Conservation (phyloP, 2,329 filamentous ascomycete genomes). For the Leptosphaerulina australis region DNA sequence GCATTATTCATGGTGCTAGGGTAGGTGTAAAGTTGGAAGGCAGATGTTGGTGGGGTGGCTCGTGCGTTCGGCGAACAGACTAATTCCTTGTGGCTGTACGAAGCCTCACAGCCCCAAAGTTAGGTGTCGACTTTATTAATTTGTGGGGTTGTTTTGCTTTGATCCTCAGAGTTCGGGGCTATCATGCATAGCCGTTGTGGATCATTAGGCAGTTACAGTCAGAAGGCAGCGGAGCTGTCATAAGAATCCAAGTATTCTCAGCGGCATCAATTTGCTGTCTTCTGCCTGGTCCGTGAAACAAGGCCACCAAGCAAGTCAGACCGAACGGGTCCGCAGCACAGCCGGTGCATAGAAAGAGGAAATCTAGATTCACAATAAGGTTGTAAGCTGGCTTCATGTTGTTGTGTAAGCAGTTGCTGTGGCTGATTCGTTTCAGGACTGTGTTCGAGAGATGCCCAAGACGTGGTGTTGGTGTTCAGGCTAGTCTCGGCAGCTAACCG, state of each 20-base stretch:
- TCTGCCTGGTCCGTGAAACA: constrained; percentile 3
- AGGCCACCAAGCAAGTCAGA: background rate
- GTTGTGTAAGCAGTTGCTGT: constrained; percentile 1
- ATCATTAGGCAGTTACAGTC: background rate
- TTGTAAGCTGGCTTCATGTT: constrained; percentile 8
- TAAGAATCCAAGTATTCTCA: background rate
- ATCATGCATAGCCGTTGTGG: constrained; percentile 7
- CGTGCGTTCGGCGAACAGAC: background rate
- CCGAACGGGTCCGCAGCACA: constrained; percentile 13
- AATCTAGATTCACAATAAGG: constrained; percentile 4
- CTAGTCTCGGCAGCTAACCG: constrained; percentile 13
- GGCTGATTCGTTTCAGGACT: constrained; percentile 3
- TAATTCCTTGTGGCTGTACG: no score
- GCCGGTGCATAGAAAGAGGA: background rate
- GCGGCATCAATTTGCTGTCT: constrained; percentile 1
- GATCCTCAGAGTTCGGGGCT: constrained; percentile 6
- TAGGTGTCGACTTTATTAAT: background rate
- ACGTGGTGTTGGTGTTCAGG: constrained; percentile 9
- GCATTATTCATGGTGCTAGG: no score
- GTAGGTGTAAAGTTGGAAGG: no score
- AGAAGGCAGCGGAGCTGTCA: constrained; percentile 2
- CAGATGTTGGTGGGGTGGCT: no score
- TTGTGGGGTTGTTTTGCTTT: constrained; percentile 6
- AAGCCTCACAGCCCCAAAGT: background rate
- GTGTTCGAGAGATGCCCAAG: background rate